phyloP scores from a whole-genome alignment of 345 rosid species.

The Toxicodendron radicans region DNA sequence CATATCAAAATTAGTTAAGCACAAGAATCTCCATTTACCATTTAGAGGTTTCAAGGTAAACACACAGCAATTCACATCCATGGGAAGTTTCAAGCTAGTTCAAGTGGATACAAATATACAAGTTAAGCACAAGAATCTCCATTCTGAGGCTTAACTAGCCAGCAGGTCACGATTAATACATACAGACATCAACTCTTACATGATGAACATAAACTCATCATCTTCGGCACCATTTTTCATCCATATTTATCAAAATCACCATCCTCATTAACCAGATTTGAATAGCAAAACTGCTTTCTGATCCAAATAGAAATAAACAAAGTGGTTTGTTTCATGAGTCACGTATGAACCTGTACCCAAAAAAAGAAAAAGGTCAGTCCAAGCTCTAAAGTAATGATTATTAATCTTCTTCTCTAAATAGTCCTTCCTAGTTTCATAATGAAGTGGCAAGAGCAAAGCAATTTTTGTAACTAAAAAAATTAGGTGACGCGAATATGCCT shows the following conservation, averaged over 20 bases:
- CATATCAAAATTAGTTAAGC: too few species aligned
- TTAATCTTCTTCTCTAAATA: neutral
- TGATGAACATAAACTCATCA: constrained; percentile 9
- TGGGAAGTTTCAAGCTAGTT: constrained; percentile 11
- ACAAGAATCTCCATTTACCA: too few species aligned
- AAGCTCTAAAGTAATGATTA: neutral
- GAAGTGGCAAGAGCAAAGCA: neutral
- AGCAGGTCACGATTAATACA: constrained; percentile 25
- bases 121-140: constrained; percentile 24
- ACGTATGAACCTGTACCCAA: constrained; percentile 80
- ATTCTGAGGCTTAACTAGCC: constrained; percentile 28
- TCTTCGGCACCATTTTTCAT: constrained; percentile 4
- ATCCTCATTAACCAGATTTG: constrained; percentile 69
- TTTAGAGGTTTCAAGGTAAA: too few species aligned
- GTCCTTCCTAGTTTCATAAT: neutral
- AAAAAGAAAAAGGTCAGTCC: constrained; percentile 4
- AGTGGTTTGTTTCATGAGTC: constrained; percentile 96
- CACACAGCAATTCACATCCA: constrained; percentile 16
- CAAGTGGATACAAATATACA: constrained; percentile 37
- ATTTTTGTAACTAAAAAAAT: neutral
- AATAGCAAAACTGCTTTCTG: constrained; percentile 91
- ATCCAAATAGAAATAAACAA: constrained; percentile 90
- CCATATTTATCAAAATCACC: constrained; percentile 6
- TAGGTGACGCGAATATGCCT: neutral
- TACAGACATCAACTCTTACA: constrained; percentile 32